phyloP scores from a whole-genome alignment of 768 basidiomycete species.

The Coprinopsis marcescibilis region DNA sequence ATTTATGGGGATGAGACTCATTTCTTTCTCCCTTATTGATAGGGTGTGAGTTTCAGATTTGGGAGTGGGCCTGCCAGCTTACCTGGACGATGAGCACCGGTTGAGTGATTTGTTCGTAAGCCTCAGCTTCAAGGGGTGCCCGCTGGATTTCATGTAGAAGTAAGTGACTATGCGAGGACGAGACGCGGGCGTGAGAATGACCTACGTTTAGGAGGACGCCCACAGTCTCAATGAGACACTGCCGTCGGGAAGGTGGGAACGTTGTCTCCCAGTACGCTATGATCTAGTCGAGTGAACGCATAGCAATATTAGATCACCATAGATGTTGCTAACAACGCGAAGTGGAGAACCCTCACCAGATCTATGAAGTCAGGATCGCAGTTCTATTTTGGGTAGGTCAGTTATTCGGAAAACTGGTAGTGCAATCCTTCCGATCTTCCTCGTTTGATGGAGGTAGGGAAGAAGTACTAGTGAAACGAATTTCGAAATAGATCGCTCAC shows the following conservation, averaged over 20 bases:
- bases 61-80: slow-evolving; percentile 12
- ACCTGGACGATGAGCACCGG: slow-evolving; percentile 72
- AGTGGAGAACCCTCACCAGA: slow-evolving; percentile 40
- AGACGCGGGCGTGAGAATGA: not conserved
- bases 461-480: too few species aligned
- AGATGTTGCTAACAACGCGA: slow-evolving; percentile 3
- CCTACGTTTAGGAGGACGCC: slow-evolving; percentile 59
- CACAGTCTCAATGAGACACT: slow-evolving; percentile 45
- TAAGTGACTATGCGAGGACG: slow-evolving; percentile 3
- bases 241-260: slow-evolving; percentile 49
- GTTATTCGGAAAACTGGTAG: too few species aligned
- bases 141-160: slow-evolving; percentile 38
- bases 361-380: slow-evolving; percentile 55
- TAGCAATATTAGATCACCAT: not conserved
- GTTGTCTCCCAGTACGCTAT: slow-evolving; percentile 58
- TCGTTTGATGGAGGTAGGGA: not conserved
- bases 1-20: slow-evolving; percentile 44
- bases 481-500: too few species aligned
- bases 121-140: slow-evolving; percentile 41
- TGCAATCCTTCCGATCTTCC: too few species aligned
- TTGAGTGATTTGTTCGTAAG: slow-evolving; percentile 47
- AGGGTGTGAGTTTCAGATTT: slow-evolving; percentile 6
- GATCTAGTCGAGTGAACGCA: slow-evolving; percentile 43
- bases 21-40: slow-evolving; percentile 52
- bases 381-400: slow-evolving; percentile 28